Percentiles rank a stretch among this genome's conserved stretches.
phyloP scores from a whole-genome alignment of 805 yeast genomes.

The Candida broadrunensis region DNA sequence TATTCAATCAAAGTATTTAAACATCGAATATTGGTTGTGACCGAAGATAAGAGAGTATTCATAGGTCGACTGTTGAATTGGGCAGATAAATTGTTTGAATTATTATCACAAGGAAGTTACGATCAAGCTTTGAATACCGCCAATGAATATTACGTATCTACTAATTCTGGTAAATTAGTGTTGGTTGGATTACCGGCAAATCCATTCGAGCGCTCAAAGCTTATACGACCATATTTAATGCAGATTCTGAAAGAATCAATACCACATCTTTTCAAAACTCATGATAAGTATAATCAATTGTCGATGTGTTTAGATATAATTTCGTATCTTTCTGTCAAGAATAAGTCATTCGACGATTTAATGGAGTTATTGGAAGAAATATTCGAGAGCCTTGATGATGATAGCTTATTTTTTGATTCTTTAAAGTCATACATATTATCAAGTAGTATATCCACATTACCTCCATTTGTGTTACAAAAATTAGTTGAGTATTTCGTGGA shows the following conservation, averaged over 20 bases:
- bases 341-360: slow-evolving; percentile 22
- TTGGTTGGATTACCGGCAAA: slow-evolving; percentile 57
- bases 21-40: slow-evolving; percentile 18
- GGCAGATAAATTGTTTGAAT: slow-evolving; percentile 59
- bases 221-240: slow-evolving; percentile 53
- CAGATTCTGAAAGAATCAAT: slow-evolving; percentile 56
- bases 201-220: slow-evolving; percentile 37
- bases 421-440: slow-evolving; percentile 52
- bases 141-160: slow-evolving; percentile 44
- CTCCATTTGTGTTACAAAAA: slow-evolving; percentile 62
- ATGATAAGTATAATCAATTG: slow-evolving; percentile 11
- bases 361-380: slow-evolving; percentile 41
- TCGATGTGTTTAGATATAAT: slow-evolving; percentile 12
- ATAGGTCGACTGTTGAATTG: slow-evolving; percentile 64
- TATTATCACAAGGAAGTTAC: slow-evolving; percentile 49
- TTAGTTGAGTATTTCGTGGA: slow-evolving; percentile 53
- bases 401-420: slow-evolving; percentile 45
- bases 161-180: slow-evolving; percentile 46
- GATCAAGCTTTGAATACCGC: slow-evolving; percentile 57
- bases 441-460: slow-evolving; percentile 44
- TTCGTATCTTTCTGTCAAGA: slow-evolving; percentile 10
- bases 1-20: slow-evolving; percentile 19
- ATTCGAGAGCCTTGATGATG: slow-evolving; percentile 26
- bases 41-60: slow-evolving; percentile 36
- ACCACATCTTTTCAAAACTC: slow-evolving; percentile 30